Base-by-base conservation (phyloP, 257 asterid genomes). In the Paulownia fortunei region DNA sequence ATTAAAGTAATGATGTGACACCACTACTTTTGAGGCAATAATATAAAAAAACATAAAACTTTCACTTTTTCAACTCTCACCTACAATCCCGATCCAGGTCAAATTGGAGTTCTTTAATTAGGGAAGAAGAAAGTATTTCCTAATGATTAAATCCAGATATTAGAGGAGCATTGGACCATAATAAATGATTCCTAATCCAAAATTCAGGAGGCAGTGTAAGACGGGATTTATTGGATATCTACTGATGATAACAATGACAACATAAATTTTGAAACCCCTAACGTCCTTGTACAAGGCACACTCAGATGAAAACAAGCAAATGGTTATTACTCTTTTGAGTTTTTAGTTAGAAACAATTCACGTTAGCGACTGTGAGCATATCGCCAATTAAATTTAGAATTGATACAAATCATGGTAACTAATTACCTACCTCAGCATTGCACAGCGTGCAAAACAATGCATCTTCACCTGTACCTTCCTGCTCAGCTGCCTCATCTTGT, bases 381-480 rank as follows among this genome's bases (percentile, higher is more conserved):
- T 12, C 21, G 62, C 62, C 39, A 77, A 46, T 3, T 27, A 60
- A 26, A 49, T 15, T 26, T 39, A 41, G 26, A 19, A 70, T 16
- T 23, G 67, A 39, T 49, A 77, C 19, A 34, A 66, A 73, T 37
- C 16, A 70, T 21, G 52, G 73, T 32, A 76, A 47, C 26, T 23
- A 34, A 80, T 69, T 41, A 70, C 79, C 82, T 86, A 96, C 99
- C 99, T 96, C 99, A 21, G 96, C 94, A 60, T 92, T 88, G 87
- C 99, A 96, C 83, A 96, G 80, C 13, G 99, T 96, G 92, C 99
- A 96, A 85, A 92, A 96, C 87, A 96, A 84, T 32, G 97, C 99
- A 83, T 96, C 99, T 87, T 96, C 99, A 32, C 83, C 89, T 0
- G 86, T 72, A 59, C 90, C 97, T 65, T 92, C 99, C 85, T 47